Evolutionary conservation across 768 basidiomycete species (phyloP), one percentile per base, ranked within the genome.

Genomic region (Tephrocybe sp.): DNA sequence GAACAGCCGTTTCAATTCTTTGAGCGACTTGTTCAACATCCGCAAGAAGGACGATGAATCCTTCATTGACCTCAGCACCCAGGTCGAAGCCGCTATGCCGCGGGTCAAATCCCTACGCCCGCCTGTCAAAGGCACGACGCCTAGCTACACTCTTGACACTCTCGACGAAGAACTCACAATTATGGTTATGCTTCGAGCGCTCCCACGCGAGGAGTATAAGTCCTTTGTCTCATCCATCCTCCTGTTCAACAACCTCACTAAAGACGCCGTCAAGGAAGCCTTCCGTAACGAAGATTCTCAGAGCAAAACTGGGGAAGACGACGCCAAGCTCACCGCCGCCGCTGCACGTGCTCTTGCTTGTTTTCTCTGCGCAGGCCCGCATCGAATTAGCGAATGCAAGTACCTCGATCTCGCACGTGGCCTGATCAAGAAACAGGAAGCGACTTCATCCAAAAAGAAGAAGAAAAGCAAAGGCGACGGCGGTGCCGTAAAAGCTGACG

Each of bases 141-240:
- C n/a, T n/a, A 20, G 11, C 7, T 48, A 48, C 23, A 49, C 48
- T 24, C 38, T 49, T 17, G 38, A 41, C 4, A 49, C 18, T 21
- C 39, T 49, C 2, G 48, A 49, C 18, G 28, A 49, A 26, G 48
- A 49, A 33, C 24, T 49, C 10, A 18, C 48, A 4, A 49, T 40
- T 20, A 49, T 49, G 48, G 48, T 38, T 3, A 49, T 49, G 48
- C 26, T 49, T 17, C 38, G 39, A 3, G 48, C 26, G 7, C 48
- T 49, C n/a, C 48, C 48, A 15, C 24, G 28, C 26, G 26, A 30
- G n/a, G 48, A 49, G 10, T 40, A 49, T 15, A 18, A 15, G 3
- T 30, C 38, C 2, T 40, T 42, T 17, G 21, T 49, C 14, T 32
- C 28, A 1, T 41, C 48, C 3, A 9, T 42, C 23, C 48, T 49